Percentiles rank a stretch among this genome's conserved stretches.
phyloP scores from a whole-genome alignment of 2,329 filamentous ascomycete genomes.

The Pyrenochaeta sp. region DNA sequence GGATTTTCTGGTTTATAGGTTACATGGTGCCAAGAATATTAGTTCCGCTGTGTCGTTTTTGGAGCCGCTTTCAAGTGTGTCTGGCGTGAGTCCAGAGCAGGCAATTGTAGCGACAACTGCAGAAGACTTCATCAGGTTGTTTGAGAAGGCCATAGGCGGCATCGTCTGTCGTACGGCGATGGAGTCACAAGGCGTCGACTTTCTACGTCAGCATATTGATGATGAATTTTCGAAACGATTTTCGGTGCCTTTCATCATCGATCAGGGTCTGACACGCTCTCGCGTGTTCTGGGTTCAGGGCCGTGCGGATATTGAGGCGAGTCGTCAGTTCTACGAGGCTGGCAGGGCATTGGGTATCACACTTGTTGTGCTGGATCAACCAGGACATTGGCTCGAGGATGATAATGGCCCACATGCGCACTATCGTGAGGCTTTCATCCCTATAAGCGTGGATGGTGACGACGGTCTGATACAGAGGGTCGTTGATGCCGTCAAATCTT shows the following conservation, averaged over 20 bases:
- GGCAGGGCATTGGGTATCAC: conserved; percentile 43
- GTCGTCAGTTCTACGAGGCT: conserved; percentile 1
- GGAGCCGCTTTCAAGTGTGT: not conserved
- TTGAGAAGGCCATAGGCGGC: not conserved
- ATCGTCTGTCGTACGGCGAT: not conserved
- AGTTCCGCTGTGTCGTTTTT: not conserved
- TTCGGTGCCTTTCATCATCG: not conserved
- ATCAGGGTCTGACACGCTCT: conserved; percentile 1
- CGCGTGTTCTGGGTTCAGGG: conserved; percentile 10
- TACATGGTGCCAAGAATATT: not conserved
- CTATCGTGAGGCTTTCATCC: conserved; percentile 17
- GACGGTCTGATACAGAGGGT: conserved; percentile 16
- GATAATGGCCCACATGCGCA: conserved; percentile 37
- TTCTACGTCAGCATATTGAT: not conserved
- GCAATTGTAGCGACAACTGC: not conserved
- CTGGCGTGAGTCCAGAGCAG: not conserved
- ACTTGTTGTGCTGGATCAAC: conserved; percentile 49
- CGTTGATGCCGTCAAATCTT: conserved; percentile 22
- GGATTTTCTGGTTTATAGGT: not conserved
- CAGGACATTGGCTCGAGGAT: conserved; percentile 53
- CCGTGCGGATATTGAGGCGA: not conserved
- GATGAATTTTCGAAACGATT: not conserved
- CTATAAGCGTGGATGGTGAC: conserved; percentile 45
- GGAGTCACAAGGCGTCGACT: not conserved
- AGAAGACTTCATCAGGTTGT: not conserved